Evolutionary conservation across 768 basidiomycete species (phyloP), one percentile per base, ranked within the genome.

Genomic region (Wakefieldia striispora): DNA sequence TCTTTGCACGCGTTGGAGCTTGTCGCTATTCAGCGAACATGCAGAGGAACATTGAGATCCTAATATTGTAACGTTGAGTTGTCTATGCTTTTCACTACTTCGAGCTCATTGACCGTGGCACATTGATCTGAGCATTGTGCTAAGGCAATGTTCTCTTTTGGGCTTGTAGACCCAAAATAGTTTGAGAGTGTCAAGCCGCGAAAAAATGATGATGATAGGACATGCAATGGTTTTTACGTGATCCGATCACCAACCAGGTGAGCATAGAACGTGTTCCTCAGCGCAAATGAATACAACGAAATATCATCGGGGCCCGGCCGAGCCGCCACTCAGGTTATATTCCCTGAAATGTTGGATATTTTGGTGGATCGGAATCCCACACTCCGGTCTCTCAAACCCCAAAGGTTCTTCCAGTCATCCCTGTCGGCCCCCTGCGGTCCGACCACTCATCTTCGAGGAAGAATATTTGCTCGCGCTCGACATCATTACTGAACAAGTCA

Each of bases 51-150:
- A 31, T 26, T 54, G 44, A 50, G 39, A 40, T 40, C 12, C 23
- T 11, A 26, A 42, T 34, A 20, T n/a, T 48, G 34, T 20, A 20
- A 47, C 46, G 65, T 57, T 67, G 58, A 69, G 65, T 67, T 44
- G 8, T 51, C 35, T 33, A 62, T 50, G 26, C 36, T 53, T 57
- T 53, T 54, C 17, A 17, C 31, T 43, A 26, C 36, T 13, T 51
- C 14, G 61, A 45, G 49, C 54, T 45, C 44, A 50, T 55, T 65
- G 55, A 65, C 56, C 49, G 40, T 47, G 57, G 50, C 56, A 56
- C 48, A 11, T 59, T 65, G 60, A 59, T 60, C 51, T 42, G 62
- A 48, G 60, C 45, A 31, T 36, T 14, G 23, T 39, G 7, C 23
- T 39, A 43, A 49, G 50, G 24, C 19, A 27, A 31, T 33, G 13